These are phyloP conservation scores for Curvularia hawaiiensis DNA, from an alignment of 2,329 filamentous ascomycete species.

Conservation along the genomic window DNA sequence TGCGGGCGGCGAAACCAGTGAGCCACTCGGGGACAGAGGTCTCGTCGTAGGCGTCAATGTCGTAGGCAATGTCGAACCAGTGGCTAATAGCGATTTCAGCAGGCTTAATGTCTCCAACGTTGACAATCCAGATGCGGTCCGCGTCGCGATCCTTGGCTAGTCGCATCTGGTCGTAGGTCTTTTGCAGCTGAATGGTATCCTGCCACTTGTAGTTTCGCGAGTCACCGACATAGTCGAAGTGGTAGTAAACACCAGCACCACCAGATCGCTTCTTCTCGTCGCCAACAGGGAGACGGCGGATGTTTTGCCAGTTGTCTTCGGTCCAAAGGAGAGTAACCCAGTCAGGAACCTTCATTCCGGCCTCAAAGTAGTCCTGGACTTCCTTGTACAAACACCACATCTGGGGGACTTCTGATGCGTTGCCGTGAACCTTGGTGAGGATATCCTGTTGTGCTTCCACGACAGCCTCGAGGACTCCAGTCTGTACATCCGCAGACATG, in stretches of 20 bases:
- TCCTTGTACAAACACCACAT: constrained; percentile 79
- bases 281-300: constrained; percentile 63
- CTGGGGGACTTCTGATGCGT: constrained; percentile 64
- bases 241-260: constrained; percentile 71
- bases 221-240: constrained; percentile 67
- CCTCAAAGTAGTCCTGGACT: constrained; percentile 71
- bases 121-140: constrained; percentile 68
- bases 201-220: constrained; percentile 65
- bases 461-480: constrained; percentile 63
- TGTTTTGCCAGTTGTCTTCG: constrained; percentile 73
- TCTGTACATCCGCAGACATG: constrained; percentile 62
- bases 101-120: constrained; percentile 70
- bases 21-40: constrained; percentile 64
- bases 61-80: constrained; percentile 71
- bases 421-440: constrained; percentile 60
- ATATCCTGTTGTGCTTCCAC: constrained; percentile 66
- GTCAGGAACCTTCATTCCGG: constrained; percentile 66
- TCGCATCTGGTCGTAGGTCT: constrained; percentile 69
- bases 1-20: constrained; percentile 60
- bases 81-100: constrained; percentile 70
- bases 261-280: constrained; percentile 65
- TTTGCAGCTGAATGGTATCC: constrained; percentile 68
- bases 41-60: constrained; percentile 62
- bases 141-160: constrained; percentile 64
- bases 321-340: constrained; percentile 71